Evolutionary conservation across 2,329 filamentous ascomycete genomes (phyloP).

Genomic region (Aspergillus sp.): DNA sequence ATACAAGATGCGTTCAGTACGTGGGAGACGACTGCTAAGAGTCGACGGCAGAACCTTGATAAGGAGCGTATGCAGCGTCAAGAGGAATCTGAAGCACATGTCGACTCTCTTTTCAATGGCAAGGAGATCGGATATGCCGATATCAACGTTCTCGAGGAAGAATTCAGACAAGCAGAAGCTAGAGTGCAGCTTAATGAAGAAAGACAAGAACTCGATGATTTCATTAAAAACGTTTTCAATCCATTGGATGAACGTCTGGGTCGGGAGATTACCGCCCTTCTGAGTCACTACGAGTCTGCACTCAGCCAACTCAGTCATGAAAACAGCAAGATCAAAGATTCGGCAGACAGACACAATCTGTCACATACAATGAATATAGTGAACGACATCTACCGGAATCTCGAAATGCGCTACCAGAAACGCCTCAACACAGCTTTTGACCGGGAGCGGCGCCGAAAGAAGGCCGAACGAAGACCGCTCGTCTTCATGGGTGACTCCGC

Average conservation of each 20-base stretch:
- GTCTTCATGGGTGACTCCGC: conserved; percentile 47
- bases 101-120: conserved; percentile 49
- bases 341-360: conserved; percentile 27
- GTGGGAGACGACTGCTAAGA: conserved; percentile 43
- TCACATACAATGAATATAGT: conserved; percentile 41
- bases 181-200: conserved; percentile 48
- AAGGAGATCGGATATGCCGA: conserved; percentile 54
- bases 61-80: conserved; percentile 44
- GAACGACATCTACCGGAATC: conserved; percentile 40
- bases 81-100: conserved; percentile 46
- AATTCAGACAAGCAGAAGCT: conserved; percentile 49
- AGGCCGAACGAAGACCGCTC: conserved; percentile 46
- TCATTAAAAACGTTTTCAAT: conserved; percentile 45
- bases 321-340: conserved; percentile 28
- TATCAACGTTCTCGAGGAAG: conserved; percentile 48
- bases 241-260: conserved; percentile 44
- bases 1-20: conserved; percentile 34
- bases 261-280: conserved; percentile 44
- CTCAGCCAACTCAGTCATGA: conserved; percentile 37
- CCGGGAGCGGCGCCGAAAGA: conserved; percentile 49
- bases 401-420: conserved; percentile 46
- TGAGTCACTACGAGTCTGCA: conserved; percentile 40
- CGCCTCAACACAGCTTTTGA: conserved; percentile 46
- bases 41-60: conserved; percentile 41
- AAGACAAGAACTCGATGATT: conserved; percentile 45